Percentiles rank a stretch among this genome's conserved stretches.
Conservation (phyloP, 1,284 basidiomycete species). For the Malassezia furfur region DNA sequence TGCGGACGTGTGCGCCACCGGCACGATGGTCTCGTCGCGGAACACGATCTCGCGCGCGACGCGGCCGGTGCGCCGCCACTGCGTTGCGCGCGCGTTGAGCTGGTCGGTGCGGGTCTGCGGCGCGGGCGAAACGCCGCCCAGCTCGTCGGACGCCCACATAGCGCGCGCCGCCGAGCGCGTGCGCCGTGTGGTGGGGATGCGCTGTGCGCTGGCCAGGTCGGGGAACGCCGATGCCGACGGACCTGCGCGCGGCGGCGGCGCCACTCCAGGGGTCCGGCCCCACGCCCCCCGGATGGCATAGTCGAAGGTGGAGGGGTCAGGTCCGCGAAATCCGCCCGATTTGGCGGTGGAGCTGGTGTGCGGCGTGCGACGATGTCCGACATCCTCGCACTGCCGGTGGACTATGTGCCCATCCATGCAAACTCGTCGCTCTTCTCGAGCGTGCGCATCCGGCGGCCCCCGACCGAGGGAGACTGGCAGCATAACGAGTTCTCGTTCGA, state of each 20-base stretch:
- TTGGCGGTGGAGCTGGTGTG: not conserved
- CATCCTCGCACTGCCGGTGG: constrained; percentile 10
- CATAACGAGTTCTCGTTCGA: constrained; percentile 84
- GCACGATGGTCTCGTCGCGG: not conserved
- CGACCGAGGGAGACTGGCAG: constrained; percentile 14
- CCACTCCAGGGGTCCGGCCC: not conserved
- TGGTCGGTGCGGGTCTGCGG: constrained; percentile 12
- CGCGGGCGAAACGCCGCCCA: not conserved
- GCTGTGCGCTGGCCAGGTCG: constrained; percentile 7
- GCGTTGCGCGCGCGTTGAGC: constrained; percentile 8
- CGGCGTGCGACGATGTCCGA: constrained; percentile 1
- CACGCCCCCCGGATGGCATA: not conserved
- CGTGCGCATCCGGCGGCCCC: constrained; percentile 12
- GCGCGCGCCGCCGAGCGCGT: constrained; percentile 7
- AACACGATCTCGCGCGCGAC: constrained; percentile 1
- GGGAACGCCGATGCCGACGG: constrained; percentile 7
- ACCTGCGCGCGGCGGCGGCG: not conserved
- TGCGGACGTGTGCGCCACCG: not conserved
- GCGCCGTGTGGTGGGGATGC: constrained; percentile 2
- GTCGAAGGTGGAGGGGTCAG: not conserved
- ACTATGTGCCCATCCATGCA: constrained; percentile 15
- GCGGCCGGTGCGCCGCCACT: constrained; percentile 7
- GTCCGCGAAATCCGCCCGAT: not conserved
- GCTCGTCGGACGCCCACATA: not conserved
- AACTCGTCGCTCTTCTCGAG: constrained; percentile 16